Conservation (phyloP, 129 eudicot genomes). For the Flaveria bidentis region DNA sequence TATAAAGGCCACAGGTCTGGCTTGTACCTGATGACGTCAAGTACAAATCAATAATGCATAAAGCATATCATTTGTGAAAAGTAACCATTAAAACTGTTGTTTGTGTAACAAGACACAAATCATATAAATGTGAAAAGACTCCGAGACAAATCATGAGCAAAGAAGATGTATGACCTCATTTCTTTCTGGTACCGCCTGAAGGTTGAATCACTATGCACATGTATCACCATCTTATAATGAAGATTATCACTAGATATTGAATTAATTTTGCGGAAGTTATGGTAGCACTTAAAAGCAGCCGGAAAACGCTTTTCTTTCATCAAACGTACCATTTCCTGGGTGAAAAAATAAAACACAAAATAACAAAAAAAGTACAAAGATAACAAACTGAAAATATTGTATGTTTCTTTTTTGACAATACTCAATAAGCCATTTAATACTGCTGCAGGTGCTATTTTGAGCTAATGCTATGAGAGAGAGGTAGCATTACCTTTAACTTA, state of each 20-base stretch:
- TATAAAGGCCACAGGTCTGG: slow-evolving; percentile 95
- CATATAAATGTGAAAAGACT: not conserved
- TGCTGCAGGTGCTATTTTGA: not conserved
- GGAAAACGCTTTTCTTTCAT: slow-evolving; percentile 80
- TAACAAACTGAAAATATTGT: not conserved
- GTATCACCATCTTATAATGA: slow-evolving; percentile 85
- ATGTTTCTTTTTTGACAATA: not conserved
- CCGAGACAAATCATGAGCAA: slow-evolving; percentile 1
- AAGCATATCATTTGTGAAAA: not conserved
- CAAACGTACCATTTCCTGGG: slow-evolving; percentile 86
- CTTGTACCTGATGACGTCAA: slow-evolving; percentile 50
- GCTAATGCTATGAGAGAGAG: not conserved
- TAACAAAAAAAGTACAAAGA: not conserved
- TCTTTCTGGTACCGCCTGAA: slow-evolving; percentile 91
- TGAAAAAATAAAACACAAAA: slow-evolving; percentile 14
- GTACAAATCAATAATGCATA: slow-evolving; percentile 16
- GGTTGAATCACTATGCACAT: slow-evolving; percentile 83
- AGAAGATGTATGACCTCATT: slow-evolving; percentile 56
- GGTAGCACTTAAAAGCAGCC: slow-evolving; percentile 84
- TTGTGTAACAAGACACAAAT: slow-evolving; percentile 23
- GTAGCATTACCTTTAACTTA: slow-evolving; percentile 66
- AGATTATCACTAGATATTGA: slow-evolving; percentile 60
- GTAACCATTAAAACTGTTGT: slow-evolving; percentile 5
- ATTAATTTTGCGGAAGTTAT: slow-evolving; percentile 69
- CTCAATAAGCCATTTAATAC: slow-evolving; percentile 6